phyloP scores from a whole-genome alignment of 306 rosid species.

The Vigna radiata region DNA sequence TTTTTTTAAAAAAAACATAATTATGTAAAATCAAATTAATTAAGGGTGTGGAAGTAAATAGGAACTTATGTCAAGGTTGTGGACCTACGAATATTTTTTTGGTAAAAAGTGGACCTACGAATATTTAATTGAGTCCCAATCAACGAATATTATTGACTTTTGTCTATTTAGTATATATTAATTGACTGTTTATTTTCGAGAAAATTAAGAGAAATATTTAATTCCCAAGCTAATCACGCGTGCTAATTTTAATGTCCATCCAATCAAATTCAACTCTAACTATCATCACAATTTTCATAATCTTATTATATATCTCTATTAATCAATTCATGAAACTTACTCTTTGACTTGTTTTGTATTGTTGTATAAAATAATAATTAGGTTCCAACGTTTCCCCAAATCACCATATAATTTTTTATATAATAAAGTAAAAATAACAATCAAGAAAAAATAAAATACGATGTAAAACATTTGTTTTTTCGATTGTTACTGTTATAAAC shows the following conservation, averaged over 20 bases:
- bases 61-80: neutral
- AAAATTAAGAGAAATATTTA: conserved; percentile 5
- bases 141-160: conserved; percentile 22
- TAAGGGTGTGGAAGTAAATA: neutral
- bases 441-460: neutral
- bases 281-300: neutral
- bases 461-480: too few species aligned
- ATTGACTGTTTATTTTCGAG: neutral
- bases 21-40: too few species aligned
- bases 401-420: neutral
- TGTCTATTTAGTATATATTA: neutral
- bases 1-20: too few species aligned
- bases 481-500: too few species aligned
- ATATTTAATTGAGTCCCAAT: neutral
- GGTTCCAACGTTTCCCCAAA: neutral
- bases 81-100: conserved; percentile 13
- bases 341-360: neutral
- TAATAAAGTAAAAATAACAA: neutral
- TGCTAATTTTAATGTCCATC: neutral
- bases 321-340: neutral
- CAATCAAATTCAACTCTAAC: neutral
- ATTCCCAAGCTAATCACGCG: conserved; percentile 11
- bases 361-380: neutral
- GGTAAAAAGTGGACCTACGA: conserved; percentile 15
- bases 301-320: neutral